Percentiles rank a stretch among this genome's conserved stretches.
Evolutionary conservation across 78 protist genomes (phyloP).

Genomic region (Dictyostelium discoideum): dicty_2.7 NC_007090.3:987501-988000

Average conservation of each 20-base stretch:
- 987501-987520: neutral
- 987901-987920: neutral
- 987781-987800: neutral
- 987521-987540: neutral
- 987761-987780: neutral
- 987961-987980: neutral
- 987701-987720: neutral
- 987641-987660: neutral
- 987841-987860: neutral
- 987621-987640: neutral
- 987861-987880: neutral
- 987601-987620: neutral
- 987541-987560: neutral
- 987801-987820: neutral
- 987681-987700: neutral
- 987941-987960: neutral
- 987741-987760: neutral
- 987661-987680: neutral
- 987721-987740: neutral
- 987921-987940: neutral
- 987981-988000: neutral
- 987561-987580: neutral
- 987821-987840: neutral
- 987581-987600: neutral
- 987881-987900: neutral